Evolutionary conservation across 78 protist species (phyloP).

Genomic region (Goniomonas avonlea): DNA sequence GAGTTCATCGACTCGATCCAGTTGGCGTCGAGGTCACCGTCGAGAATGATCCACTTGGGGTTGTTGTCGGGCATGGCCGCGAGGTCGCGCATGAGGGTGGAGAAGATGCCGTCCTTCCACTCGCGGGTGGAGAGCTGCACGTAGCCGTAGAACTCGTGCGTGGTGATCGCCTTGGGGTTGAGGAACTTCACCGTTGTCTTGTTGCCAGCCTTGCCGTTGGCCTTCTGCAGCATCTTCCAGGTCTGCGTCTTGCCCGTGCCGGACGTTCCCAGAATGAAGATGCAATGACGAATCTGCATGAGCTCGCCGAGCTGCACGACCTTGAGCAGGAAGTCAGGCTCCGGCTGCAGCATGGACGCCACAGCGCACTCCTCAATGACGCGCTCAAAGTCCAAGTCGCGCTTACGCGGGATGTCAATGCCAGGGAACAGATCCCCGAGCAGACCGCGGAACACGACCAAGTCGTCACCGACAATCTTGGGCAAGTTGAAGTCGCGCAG

Average conservation of each 20-base stretch:
- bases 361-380: neutral
- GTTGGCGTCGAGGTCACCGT: slow-evolving; percentile 60
- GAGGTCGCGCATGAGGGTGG: slow-evolving; percentile 57
- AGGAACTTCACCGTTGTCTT: slow-evolving; percentile 28
- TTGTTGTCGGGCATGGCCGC: slow-evolving; percentile 30
- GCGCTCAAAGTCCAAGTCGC: slow-evolving; percentile 38
- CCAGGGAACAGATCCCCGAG: slow-evolving; percentile 54
- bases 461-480: slow-evolving; percentile 52
- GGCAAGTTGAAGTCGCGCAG: slow-evolving; percentile 69
- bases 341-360: slow-evolving; percentile 37
- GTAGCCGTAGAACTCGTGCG: slow-evolving; percentile 56
- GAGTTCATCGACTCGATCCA: slow-evolving; percentile 59
- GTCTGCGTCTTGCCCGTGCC: slow-evolving; percentile 43
- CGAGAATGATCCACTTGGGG: slow-evolving; percentile 59
- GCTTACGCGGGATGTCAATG: slow-evolving; percentile 40
- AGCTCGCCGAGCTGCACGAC: slow-evolving; percentile 58
- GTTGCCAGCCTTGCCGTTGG: slow-evolving; percentile 14
- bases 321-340: slow-evolving; percentile 38
- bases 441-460: slow-evolving; percentile 51
- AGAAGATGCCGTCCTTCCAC: slow-evolving; percentile 64
- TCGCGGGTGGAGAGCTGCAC: slow-evolving; percentile 45
- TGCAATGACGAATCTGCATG: slow-evolving; percentile 51
- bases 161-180: slow-evolving; percentile 58
- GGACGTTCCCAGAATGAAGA: slow-evolving; percentile 52
- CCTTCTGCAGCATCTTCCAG: slow-evolving; percentile 38